phyloP scores from a whole-genome alignment of 129 eudicot genomes.

The Flaveria trinervia region DNA sequence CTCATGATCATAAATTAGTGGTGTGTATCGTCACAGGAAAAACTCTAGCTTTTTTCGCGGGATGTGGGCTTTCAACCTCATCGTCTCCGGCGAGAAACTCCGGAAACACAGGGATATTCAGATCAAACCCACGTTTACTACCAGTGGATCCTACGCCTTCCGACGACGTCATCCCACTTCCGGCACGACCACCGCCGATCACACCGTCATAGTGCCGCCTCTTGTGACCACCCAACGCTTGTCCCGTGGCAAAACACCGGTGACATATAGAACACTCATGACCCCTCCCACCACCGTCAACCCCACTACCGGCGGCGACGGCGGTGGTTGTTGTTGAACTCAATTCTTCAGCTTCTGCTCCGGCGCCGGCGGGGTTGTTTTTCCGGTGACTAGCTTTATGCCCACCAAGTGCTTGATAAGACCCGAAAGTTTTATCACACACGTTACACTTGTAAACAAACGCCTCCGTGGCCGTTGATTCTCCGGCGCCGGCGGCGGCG shows the following conservation, averaged over 20 bases:
- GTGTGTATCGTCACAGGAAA: conserved; percentile 14
- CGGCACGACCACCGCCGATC: conserved; percentile 31
- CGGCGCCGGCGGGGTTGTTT: conserved; percentile 22
- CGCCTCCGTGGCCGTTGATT: conserved; percentile 4
- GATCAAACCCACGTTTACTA: conserved; percentile 50
- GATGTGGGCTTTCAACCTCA: conserved; percentile 63
- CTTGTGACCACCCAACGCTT: conserved; percentile 97
- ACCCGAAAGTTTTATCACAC: conserved; percentile 68
- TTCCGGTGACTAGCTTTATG: conserved; percentile 95
- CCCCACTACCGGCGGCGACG: not conserved
- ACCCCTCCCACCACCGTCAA: conserved; percentile 37
- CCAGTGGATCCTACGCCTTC: conserved; percentile 72
- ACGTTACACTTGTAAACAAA: conserved; percentile 59
- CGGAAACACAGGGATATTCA: conserved; percentile 57
- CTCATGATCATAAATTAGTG: not conserved
- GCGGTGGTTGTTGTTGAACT: conserved; percentile 13
- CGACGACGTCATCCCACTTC: conserved; percentile 53
- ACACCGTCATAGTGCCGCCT: conserved; percentile 92
- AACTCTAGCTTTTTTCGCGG: conserved; percentile 53
- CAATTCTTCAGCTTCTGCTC: conserved; percentile 38
- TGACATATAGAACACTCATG: conserved; percentile 93
- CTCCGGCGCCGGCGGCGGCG: not conserved
- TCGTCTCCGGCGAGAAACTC: conserved; percentile 43
- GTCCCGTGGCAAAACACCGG: conserved; percentile 84
- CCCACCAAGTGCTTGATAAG: conserved; percentile 95